Percentiles rank a stretch among this genome's conserved stretches.
phyloP scores from a whole-genome alignment of 768 basidiomycete genomes.

The Heimioporus sp. region DNA sequence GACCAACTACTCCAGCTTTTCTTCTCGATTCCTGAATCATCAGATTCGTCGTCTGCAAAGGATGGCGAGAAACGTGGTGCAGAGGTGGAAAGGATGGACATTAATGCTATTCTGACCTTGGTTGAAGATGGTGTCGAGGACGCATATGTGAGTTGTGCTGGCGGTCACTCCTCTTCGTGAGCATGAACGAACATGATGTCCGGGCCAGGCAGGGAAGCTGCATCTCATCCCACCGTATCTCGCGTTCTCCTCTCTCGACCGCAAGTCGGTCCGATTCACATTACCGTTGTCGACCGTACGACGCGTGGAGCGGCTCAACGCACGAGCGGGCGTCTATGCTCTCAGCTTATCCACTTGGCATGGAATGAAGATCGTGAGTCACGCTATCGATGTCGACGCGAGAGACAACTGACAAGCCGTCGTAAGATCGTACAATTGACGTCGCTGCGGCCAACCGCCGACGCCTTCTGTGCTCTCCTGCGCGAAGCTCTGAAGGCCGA shows the following conservation, averaged over 20 bases:
- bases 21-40: conserved; percentile 73
- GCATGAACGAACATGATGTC: background rate
- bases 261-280: conserved; percentile 88
- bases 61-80: conserved; percentile 29
- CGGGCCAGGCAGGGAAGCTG: conserved; percentile 79
- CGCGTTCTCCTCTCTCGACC: conserved; percentile 86
- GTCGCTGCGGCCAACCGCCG: conserved; percentile 88
- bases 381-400: background rate
- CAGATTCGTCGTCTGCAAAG: conserved; percentile 13
- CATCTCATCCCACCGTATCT: conserved; percentile 88
- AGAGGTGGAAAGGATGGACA: conserved; percentile 73
- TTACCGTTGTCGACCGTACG: conserved; percentile 90
- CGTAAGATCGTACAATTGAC: conserved; percentile 88
- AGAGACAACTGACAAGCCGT: conserved; percentile 3
- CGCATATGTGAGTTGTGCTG: conserved; percentile 71
- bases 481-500: conserved; percentile 88
- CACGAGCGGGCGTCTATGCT: conserved; percentile 94
- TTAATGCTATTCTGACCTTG: conserved; percentile 84
- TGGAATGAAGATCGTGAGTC: conserved; percentile 80
- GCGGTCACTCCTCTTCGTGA: background rate
- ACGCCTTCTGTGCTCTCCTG: conserved; percentile 86
- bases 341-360: conserved; percentile 94
- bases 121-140: conserved; percentile 81
- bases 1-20: conserved; percentile 82
- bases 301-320: conserved; percentile 90